Base-by-base conservation (phyloP, 495 filamentous ascomycete species). In the Polyplosphaeria fusca region DNA sequence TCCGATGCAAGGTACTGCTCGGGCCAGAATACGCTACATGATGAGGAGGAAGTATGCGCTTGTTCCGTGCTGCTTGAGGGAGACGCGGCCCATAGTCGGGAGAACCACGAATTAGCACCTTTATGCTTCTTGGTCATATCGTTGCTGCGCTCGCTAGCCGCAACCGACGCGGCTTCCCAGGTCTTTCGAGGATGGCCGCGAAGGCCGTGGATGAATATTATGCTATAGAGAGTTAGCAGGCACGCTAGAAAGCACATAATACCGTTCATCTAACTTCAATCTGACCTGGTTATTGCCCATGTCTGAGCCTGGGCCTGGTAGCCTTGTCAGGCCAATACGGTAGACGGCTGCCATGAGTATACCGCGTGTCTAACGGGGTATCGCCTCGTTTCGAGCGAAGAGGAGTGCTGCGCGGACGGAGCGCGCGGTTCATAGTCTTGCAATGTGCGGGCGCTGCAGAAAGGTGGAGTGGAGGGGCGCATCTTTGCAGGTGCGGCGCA, bases 201-300 rank as follows among this genome's bases (percentile, higher is more conserved):
- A 23, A 71, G 57, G 50, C 70, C 70, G 52, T 69, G 68, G 27
- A 71, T 55, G 30, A 71, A 69, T 26, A 73, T 44, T 32, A 71
- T 73, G 51, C 68, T 71, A 55, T 5, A 22, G 30, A 30, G 27
- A 41, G 25, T 1, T 11, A 11, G 18, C 2, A 14, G 27, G 30
- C 30, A n/a, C n/a, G 30, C 30, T 35, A 35, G n/a, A 35, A 35
- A 9, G 30, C n/a, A 35, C 30, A 35, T n/a, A 35, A n/a, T 35
- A 35, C n/a, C n/a, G 30, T 35, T 35, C 30, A n/a, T 35, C 30
- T 35, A 9, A 35, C 30, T 35, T 35, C n/a, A 35, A 35, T 7
- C 30, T 35, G 30, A 35, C 7, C 30, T 35, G 30, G n/a, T 9
- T n/a, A 35, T 35, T n/a, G 30, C 30, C n/a, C 30, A n/a, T n/a